Base-by-base conservation (phyloP, 306 rosid genomes). In the Alnus glutinosa region DNA sequence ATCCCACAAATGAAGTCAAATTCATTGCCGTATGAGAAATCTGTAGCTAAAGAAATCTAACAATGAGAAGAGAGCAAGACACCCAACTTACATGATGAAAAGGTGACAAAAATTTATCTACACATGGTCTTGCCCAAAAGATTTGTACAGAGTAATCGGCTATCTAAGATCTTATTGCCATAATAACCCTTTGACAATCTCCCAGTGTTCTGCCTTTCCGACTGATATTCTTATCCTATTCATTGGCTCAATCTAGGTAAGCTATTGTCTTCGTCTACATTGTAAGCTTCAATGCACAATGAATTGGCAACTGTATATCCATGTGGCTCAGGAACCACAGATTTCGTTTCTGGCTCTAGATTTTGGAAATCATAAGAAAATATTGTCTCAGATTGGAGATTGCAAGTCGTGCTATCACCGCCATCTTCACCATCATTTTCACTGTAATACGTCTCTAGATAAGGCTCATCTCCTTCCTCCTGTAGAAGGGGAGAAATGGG, bases 401-500 rank as follows among this genome's bases (percentile, higher is more conserved):
- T 82, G 75, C 49, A 73, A 74, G 48, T 76, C 32, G 80, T 46
- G 55, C 55, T 32, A 23, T 78, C 84, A 76, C 19, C 75, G 67
- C 85, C 90, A 76, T 80, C 86, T 74, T 86, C 90, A 72, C 71
- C 77, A 30, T 84, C 82, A 64, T 54, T 61, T 67, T 86, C 88
- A 18, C 76, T 37, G 42, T 71, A 73, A 68, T 83, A 83, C 42
- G 84, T 80, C 86, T 86, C 86, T 42, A 85, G 88, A 88, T 80
- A 85, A 50, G 88, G 85, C 74, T 83, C 95, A 19, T 72, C 90
- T 50, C 74, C 91, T 54, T 77, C 96, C 61, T 88, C 93, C 85
- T 75, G 80, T 30, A 59, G 69, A 68, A 61, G 16, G 36, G 18
- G 71, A 48, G 75, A 74, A 75, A 76, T 18, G 5, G 10, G 52